phyloP scores from a whole-genome alignment of 345 rosid species.

The Crucihimalaya himalaica region DNA sequence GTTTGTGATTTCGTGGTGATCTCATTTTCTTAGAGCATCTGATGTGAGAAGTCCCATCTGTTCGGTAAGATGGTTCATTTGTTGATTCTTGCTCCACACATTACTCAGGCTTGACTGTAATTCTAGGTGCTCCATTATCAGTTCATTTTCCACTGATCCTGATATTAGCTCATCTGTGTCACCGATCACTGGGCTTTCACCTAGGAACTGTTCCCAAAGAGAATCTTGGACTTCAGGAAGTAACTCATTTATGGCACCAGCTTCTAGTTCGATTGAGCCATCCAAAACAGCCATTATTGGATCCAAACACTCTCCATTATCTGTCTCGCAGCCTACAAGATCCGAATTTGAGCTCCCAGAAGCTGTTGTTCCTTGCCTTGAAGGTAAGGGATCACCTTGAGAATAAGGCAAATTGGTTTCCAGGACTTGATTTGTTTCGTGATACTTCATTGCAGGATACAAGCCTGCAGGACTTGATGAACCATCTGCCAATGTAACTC shows the following conservation, averaged over 20 bases:
- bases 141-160: constrained; percentile 46
- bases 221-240: constrained; percentile 55
- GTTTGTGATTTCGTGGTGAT: background rate
- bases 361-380: constrained; percentile 32
- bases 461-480: constrained; percentile 47
- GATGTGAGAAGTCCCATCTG: constrained; percentile 80
- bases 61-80: constrained; percentile 65
- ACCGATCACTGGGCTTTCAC: constrained; percentile 51
- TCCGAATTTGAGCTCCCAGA: constrained; percentile 44
- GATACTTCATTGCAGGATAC: constrained; percentile 29
- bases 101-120: constrained; percentile 40
- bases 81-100: constrained; percentile 53
- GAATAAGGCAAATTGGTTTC: constrained; percentile 23
- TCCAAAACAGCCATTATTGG: constrained; percentile 47
- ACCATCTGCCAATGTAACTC: constrained; percentile 52
- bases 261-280: constrained; percentile 44
- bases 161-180: constrained; percentile 61
- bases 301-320: constrained; percentile 51
- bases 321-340: constrained; percentile 47
- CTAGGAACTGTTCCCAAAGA: constrained; percentile 73
- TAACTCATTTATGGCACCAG: constrained; percentile 47
- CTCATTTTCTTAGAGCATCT: constrained; percentile 42
- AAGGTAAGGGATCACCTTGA: constrained; percentile 40
- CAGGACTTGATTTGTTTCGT: constrained; percentile 30
- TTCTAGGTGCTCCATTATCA: constrained; percentile 38